Percentiles rank a stretch among this genome's conserved stretches.
These are phyloP conservation scores for Eimeria necatrix DNA, from an alignment of 169 alveolate species.

Conservation along the genomic window DNA sequence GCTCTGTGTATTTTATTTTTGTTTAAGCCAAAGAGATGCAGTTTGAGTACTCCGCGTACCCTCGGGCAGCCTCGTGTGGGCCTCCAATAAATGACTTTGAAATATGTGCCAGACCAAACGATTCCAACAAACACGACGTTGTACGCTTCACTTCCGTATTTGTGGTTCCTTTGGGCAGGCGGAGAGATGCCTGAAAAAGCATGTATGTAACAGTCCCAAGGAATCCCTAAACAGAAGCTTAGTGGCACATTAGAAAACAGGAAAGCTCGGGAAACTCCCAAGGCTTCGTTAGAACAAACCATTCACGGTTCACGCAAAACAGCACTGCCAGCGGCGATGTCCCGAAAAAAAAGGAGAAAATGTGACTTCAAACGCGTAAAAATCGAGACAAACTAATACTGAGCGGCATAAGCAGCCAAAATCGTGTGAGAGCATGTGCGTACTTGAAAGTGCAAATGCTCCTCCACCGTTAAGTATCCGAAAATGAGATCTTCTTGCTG, in stretches of 20 bases:
- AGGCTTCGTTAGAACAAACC: no score
- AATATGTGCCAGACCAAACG: constrained; percentile 61
- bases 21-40: not conserved
- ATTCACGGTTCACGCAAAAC: not conserved
- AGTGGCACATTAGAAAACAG: no score
- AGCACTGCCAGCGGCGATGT: no score
- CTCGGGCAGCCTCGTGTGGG: constrained; percentile 62
- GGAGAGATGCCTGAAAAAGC: constrained; percentile 39
- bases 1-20: not conserved
- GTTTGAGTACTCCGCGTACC: constrained; percentile 21
- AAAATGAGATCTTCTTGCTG: constrained; percentile 92
- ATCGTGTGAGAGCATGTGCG: not conserved
- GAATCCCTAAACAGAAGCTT: no score
- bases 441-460: constrained; percentile 82
- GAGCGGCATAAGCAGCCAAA: not conserved
- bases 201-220: not conserved
- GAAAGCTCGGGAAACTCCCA: no score
- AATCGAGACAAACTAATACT: no score
- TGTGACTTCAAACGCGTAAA: no score
- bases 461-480: constrained; percentile 89
- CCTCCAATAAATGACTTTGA: constrained; percentile 68
- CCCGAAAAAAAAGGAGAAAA: no score
- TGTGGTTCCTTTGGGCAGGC: constrained; percentile 63
- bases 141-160: constrained; percentile 43
- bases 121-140: constrained; percentile 49